A percentile compares a stretch with the other conserved stretches of the same genome.
These are phyloP conservation scores for Calycina herbarum DNA, from an alignment of 2,329 filamentous ascomycete species.

Conservation along the genomic window DNA sequence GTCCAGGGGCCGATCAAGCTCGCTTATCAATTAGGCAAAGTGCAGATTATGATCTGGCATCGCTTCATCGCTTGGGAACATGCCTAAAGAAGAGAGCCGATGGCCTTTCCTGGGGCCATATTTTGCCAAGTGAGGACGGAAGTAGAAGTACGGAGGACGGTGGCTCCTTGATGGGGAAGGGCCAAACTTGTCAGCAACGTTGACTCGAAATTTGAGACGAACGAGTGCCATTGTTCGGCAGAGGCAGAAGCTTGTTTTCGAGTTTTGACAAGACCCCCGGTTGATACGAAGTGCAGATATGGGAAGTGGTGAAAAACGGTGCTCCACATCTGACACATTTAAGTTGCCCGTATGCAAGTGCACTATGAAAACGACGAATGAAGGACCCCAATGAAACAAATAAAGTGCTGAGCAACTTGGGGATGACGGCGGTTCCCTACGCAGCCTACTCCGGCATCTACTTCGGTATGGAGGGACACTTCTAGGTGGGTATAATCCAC, in stretches of 20 bases:
- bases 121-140: not conserved
- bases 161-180: not conserved
- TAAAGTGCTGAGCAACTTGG: not conserved
- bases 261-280: not conserved
- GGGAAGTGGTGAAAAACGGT: not conserved
- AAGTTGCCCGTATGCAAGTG: not conserved
- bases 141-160: not conserved
- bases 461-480: not conserved
- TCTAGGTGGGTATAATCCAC: not conserved
- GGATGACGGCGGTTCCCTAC: not conserved
- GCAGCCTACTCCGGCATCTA: not conserved
- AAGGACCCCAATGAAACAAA: not conserved
- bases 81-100: constrained; percentile 2
- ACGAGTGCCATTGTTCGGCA: not conserved
- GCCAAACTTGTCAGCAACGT: not conserved
- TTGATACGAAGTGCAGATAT: not conserved
- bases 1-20: not conserved
- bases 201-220: not conserved
- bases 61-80: not conserved
- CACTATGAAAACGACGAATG: not conserved
- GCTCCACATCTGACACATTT: not conserved
- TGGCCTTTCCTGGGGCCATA: not conserved
- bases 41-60: not conserved
- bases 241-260: not conserved
- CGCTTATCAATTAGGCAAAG: constrained; percentile 6